phyloP scores from a whole-genome alignment of 192 early-diverging fungal species.

The Umbelopsis vinacea region DNA sequence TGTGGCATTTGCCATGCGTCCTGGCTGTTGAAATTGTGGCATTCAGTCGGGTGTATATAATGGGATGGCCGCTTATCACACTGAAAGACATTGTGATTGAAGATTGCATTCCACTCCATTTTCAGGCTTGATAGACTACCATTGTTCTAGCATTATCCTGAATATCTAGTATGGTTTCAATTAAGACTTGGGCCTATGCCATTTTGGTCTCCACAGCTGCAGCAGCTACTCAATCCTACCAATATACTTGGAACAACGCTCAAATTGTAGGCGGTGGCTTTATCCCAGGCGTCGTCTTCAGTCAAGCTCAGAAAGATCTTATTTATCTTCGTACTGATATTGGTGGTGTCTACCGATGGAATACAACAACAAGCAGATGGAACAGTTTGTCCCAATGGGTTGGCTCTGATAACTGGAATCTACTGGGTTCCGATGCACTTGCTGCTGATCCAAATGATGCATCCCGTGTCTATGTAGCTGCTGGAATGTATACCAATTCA shows the following conservation, averaged over 20 bases:
- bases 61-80: too few relatives aligned
- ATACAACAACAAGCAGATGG: not conserved
- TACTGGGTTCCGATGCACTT: not conserved
- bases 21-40: too few relatives aligned
- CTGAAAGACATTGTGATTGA: too few relatives aligned
- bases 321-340: not conserved
- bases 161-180: not conserved
- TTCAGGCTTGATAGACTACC: too few relatives aligned
- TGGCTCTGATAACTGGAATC: not conserved
- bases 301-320: not conserved
- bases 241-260: not conserved
- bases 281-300: not conserved
- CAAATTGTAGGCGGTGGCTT: not conserved
- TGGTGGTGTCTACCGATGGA: conserved; percentile 1
- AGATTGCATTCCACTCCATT: too few relatives aligned
- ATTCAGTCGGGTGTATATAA: too few relatives aligned
- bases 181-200: not conserved
- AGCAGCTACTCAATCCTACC: not conserved
- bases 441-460: not conserved
- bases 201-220: not conserved
- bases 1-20: not conserved
- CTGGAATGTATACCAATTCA: conserved; percentile 4
- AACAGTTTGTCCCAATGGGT: not conserved
- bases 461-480: not conserved
- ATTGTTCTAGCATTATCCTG: not conserved